Evolutionary conservation across 768 basidiomycete genomes (phyloP).

Genomic region (Termitomyces bulborhizus): DNA sequence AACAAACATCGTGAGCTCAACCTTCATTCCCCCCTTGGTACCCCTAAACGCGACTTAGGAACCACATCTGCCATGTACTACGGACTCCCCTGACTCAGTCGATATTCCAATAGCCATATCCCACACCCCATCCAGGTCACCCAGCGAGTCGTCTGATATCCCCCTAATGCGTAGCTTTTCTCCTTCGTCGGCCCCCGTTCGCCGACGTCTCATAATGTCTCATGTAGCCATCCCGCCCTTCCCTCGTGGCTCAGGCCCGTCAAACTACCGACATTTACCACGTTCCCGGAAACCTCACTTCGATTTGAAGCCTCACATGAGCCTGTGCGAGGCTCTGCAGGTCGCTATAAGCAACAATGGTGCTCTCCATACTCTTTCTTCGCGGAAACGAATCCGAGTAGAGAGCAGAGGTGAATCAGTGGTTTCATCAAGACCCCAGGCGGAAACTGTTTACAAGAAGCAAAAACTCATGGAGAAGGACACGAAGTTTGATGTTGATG

Average conservation of each 20-base stretch:
- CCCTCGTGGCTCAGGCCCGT: conserved; percentile 3
- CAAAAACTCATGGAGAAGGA: not conserved
- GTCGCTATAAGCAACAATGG: conserved; percentile 13
- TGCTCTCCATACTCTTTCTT: not conserved
- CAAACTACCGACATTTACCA: conserved; percentile 13
- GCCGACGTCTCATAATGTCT: conserved; percentile 11
- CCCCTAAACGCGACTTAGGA: not conserved
- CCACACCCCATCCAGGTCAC: conserved; percentile 1
- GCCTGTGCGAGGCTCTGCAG: conserved; percentile 12
- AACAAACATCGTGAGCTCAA: not conserved
- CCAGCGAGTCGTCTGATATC: conserved; percentile 7
- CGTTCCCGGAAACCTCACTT: not conserved
- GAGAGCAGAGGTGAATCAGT: not conserved
- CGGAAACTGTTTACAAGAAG: not conserved
- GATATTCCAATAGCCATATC: not conserved
- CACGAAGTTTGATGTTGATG: not conserved
- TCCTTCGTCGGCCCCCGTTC: not conserved
- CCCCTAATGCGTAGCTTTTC: not conserved
- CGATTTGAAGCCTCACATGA: conserved; percentile 1
- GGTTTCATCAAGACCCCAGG: not conserved
- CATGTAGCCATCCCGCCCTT: conserved; percentile 21
- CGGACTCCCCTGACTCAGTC: conserved; percentile 7
- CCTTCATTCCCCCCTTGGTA: not conserved
- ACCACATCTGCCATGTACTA: not conserved
- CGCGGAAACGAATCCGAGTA: not conserved